A percentile compares a stretch with the other conserved stretches of the same genome.
Evolutionary conservation across 192 early-diverging fungal species (phyloP).

Genomic region (Chytriomyces confervae): DNA sequence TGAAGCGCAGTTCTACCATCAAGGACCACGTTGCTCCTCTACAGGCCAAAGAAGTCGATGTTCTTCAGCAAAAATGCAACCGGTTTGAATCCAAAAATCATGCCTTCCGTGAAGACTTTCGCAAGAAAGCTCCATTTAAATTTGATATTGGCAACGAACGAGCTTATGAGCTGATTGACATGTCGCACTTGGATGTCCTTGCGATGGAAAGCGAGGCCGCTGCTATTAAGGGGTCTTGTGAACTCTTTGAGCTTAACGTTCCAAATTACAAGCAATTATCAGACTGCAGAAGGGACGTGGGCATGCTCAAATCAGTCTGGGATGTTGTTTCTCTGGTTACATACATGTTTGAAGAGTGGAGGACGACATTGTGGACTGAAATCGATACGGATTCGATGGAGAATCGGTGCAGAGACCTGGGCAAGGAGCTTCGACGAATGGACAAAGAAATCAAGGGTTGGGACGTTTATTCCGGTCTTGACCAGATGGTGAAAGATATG

Average conservation of each 20-base stretch:
- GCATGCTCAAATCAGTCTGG: conserved; percentile 69
- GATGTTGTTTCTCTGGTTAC: conserved; percentile 69
- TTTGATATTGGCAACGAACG: conserved; percentile 59
- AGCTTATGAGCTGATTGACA: conserved; percentile 62
- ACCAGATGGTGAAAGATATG: conserved; percentile 74
- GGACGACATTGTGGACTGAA: conserved; percentile 64
- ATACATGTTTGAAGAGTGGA: conserved; percentile 69
- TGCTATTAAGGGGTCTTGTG: conserved; percentile 62
- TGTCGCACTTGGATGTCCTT: conserved; percentile 58
- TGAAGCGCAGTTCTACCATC: conserved; percentile 64
- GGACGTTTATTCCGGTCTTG: conserved; percentile 68
- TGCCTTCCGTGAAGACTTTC: conserved; percentile 69
- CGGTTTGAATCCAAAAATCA: conserved; percentile 68
- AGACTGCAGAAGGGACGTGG: conserved; percentile 66
- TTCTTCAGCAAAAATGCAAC: conserved; percentile 73
- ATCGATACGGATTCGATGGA: conserved; percentile 72
- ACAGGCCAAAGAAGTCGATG: conserved; percentile 69
- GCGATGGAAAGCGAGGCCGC: conserved; percentile 65
- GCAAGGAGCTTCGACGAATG: conserved; percentile 67
- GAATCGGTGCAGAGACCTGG: conserved; percentile 61
- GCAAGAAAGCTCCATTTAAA: conserved; percentile 74
- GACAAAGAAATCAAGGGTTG: conserved; percentile 74
- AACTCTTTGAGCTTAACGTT: conserved; percentile 69
- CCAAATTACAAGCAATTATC: conserved; percentile 65
- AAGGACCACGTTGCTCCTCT: conserved; percentile 69